phyloP scores from a whole-genome alignment of 2,329 filamentous ascomycete species.

The Fusarium napiforme region DNA sequence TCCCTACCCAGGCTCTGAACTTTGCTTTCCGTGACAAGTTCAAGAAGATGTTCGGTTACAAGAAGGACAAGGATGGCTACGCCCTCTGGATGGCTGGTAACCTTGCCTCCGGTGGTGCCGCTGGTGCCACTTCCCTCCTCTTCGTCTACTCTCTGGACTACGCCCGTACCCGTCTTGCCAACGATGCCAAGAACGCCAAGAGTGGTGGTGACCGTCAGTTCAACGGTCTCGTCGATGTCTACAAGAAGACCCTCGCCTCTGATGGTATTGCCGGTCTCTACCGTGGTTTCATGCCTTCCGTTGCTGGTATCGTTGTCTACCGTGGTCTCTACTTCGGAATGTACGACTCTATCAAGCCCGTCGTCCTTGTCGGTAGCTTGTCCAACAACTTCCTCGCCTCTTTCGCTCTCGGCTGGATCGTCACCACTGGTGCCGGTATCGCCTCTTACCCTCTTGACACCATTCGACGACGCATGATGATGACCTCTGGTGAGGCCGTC shows the following conservation, averaged over 20 bases:
- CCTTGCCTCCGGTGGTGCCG: constrained; percentile 98
- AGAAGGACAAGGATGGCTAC: constrained; percentile 99
- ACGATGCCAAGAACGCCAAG: constrained; percentile 99
- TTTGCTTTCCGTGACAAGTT: constrained; percentile 99
- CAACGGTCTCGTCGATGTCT: constrained; percentile 99
- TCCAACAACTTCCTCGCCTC: constrained; percentile 99
- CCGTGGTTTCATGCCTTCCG: constrained; percentile 99
- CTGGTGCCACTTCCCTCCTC: constrained; percentile 99
- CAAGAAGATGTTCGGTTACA: constrained; percentile 99
- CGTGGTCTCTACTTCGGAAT: constrained; percentile 99
- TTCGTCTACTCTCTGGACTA: constrained; percentile 99
- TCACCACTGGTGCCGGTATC: constrained; percentile 99
- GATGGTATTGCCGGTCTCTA: constrained; percentile 99
- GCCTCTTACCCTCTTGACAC: constrained; percentile 99
- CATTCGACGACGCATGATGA: constrained; percentile 99
- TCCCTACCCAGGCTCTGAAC: constrained; percentile 99
- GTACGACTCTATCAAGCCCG: constrained; percentile 99
- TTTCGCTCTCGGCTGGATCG: constrained; percentile 97
- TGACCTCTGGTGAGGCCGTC: constrained; percentile 97
- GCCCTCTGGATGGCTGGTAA: constrained; percentile 99
- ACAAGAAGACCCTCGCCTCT: constrained; percentile 99
- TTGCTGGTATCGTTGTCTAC: constrained; percentile 99
- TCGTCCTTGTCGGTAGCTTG: constrained; percentile 89
- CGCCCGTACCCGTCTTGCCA: constrained; percentile 99
- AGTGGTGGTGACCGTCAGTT: constrained; percentile 98